Conservation (phyloP, 2,329 filamentous ascomycete genomes). For the Microsporum canis region DNA sequence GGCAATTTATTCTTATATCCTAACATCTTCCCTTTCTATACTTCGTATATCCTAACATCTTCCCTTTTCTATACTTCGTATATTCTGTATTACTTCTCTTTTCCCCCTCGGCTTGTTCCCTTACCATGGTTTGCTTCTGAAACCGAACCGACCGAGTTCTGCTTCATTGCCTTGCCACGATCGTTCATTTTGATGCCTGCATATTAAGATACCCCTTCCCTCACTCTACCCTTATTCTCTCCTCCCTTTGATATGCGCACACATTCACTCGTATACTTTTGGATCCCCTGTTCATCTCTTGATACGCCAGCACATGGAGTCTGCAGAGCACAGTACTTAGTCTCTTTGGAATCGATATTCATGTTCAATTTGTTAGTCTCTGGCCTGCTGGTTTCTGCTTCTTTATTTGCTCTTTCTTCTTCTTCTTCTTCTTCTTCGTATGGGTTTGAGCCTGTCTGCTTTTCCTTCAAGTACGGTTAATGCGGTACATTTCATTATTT, state of each 20-base stretch:
- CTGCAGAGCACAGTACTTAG: slow-evolving; percentile 1
- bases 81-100: background rate
- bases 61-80: background rate
- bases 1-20: background rate
- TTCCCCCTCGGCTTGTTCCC: background rate
- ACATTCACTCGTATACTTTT: slow-evolving; percentile 13
- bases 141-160: background rate
- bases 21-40: background rate
- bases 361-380: background rate
- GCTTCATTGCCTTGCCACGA: background rate
- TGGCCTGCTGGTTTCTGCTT: background rate
- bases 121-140: background rate
- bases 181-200: background rate
- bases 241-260: slow-evolving; percentile 14
- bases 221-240: background rate
- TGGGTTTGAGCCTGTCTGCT: background rate
- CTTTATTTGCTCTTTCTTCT: background rate
- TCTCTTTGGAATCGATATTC: background rate
- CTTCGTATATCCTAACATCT: background rate
- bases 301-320: background rate
- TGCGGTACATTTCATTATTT: background rate
- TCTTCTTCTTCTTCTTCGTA: background rate
- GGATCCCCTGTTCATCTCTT: background rate
- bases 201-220: slow-evolving; percentile 2
- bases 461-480: background rate